These are phyloP conservation scores for Boletus subluridellus DNA, from an alignment of 1,284 basidiomycete species.

Conservation along the genomic window DNA sequence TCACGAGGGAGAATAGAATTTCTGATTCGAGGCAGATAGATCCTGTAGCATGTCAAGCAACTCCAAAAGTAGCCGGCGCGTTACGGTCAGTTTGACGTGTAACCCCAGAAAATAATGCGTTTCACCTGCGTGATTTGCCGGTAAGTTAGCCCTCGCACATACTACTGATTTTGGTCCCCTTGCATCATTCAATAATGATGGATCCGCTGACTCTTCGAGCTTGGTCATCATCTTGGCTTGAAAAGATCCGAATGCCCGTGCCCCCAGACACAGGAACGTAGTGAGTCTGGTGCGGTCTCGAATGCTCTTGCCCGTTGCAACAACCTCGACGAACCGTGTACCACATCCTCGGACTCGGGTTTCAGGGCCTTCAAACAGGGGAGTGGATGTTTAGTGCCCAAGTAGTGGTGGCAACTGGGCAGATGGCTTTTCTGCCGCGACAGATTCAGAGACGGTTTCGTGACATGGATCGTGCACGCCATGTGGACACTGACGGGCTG, in stretches of 20 bases:
- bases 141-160: not conserved
- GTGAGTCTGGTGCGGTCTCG: not conserved
- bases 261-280: too few species aligned
- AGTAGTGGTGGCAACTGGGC: not conserved
- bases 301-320: not conserved
- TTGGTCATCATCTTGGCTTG: too few species aligned
- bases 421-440: not conserved
- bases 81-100: not conserved
- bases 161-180: too few species aligned
- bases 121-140: not conserved
- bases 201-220: too few species aligned
- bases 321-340: not conserved
- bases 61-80: too few species aligned
- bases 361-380: not conserved
- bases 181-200: too few species aligned
- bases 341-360: not conserved
- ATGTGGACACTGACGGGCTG: not conserved
- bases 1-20: not conserved
- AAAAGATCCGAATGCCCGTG: too few species aligned
- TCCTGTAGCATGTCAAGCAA: not conserved
- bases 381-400: not conserved
- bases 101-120: not conserved
- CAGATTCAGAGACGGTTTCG: not conserved
- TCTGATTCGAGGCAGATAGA: not conserved
- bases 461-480: too few species aligned